Percentiles rank a stretch among this genome's conserved stretches.
phyloP scores from a whole-genome alignment of 176 grass and related monocot species.

The Triticum monococcum region DNA sequence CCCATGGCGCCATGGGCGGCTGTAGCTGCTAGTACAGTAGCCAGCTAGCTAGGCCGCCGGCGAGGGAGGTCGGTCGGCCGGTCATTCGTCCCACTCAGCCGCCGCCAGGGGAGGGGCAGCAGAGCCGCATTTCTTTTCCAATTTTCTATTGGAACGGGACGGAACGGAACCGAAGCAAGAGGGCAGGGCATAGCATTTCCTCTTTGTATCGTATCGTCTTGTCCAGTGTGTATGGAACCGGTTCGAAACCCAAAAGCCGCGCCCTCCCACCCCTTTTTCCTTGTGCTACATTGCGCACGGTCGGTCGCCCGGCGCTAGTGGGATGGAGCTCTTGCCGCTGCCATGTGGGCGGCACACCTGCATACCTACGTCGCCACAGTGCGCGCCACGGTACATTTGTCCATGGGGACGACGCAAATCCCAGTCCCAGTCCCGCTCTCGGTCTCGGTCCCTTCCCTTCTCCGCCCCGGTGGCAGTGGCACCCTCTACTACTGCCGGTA shows the following conservation, averaged over 20 bases:
- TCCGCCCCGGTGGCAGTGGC: not conserved
- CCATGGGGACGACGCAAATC: not conserved
- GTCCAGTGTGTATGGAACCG: slow-evolving; percentile 20
- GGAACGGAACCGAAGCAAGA: not conserved
- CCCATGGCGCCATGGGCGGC: not conserved
- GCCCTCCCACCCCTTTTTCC: too few species aligned
- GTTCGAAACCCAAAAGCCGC: not conserved
- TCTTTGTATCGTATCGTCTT: not conserved
- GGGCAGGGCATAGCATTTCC: not conserved
- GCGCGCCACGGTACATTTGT: not conserved
- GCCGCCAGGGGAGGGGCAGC: too few species aligned
- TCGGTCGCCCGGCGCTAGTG: not conserved
- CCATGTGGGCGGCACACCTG: not conserved
- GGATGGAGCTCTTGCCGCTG: not conserved
- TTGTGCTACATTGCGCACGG: too few species aligned
- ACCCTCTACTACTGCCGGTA: too few species aligned
- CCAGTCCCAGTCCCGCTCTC: not conserved
- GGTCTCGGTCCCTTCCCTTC: too few species aligned
- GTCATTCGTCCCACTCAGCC: too few species aligned
- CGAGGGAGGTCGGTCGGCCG: too few species aligned
- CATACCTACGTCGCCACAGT: not conserved
- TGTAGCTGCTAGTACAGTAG: not conserved
- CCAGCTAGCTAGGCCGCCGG: too few species aligned
- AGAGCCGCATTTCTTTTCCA: not conserved
- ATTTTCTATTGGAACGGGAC: not conserved